A percentile compares a stretch with the other conserved stretches of the same genome.
Evolutionary conservation across 2,329 filamentous ascomycete genomes (phyloP).

Genomic region (Epichloe festucae): DNA sequence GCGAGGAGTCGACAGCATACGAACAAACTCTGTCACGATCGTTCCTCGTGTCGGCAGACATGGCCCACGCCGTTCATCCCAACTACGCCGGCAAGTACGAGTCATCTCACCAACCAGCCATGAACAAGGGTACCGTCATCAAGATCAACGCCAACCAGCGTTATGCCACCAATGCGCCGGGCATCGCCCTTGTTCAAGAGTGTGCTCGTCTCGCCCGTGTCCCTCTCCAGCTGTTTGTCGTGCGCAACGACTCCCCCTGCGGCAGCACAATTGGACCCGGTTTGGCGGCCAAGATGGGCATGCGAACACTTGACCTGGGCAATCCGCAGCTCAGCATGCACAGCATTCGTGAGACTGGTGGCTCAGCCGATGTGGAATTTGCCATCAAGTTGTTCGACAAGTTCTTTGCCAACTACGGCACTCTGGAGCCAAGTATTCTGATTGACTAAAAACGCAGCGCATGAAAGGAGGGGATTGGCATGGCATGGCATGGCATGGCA

Average conservation of each 20-base stretch:
- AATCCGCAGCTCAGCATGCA: conserved; percentile 97
- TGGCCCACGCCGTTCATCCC: conserved; percentile 93
- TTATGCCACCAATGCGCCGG: conserved; percentile 92
- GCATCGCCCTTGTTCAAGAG: conserved; percentile 86
- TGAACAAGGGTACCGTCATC: conserved; percentile 94
- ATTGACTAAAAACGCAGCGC: conserved; percentile 46
- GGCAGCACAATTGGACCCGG: conserved; percentile 98
- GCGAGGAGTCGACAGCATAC: conserved; percentile 64
- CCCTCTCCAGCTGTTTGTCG: conserved; percentile 89
- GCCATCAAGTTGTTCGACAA: conserved; percentile 75
- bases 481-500: no score
- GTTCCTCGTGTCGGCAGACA: conserved; percentile 91
- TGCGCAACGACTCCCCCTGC: conserved; percentile 90
- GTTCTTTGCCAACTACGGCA: conserved; percentile 78
- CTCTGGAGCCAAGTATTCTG: conserved; percentile 68
- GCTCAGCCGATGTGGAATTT: conserved; percentile 75
- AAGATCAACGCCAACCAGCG: conserved; percentile 97
- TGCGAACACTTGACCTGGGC: conserved; percentile 80
- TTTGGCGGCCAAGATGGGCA: conserved; percentile 73
- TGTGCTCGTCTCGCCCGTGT: conserved; percentile 62
- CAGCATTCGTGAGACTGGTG: conserved; percentile 86
- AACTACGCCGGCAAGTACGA: conserved; percentile 94
- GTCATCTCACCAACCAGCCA: conserved; percentile 75
- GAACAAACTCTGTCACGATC: conserved; percentile 86
- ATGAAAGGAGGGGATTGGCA: neutral